Conservation (phyloP, 2,329 filamentous ascomycete genomes). For the Fusarium sp. region DNA sequence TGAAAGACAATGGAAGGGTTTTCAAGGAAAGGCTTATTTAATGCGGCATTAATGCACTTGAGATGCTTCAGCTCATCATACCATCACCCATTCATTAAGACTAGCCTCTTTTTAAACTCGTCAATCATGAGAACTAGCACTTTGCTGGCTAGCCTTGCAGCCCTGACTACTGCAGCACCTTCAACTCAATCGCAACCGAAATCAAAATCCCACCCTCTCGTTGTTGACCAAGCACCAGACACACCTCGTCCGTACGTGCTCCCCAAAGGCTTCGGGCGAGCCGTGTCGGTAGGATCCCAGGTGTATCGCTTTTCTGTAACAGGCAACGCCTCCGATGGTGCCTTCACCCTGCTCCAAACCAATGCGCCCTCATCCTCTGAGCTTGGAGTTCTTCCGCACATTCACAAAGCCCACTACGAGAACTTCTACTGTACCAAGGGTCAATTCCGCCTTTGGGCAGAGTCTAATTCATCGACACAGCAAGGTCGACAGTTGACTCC, state of each 20-base stretch:
- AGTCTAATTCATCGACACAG: not conserved
- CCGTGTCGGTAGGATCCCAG: not conserved
- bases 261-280: not conserved
- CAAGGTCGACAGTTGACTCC: constrained; percentile 1
- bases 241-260: not conserved
- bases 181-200: not conserved
- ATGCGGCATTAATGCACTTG: not conserved
- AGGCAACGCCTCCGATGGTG: constrained; percentile 1
- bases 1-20: not conserved
- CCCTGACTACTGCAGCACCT: not conserved
- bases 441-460: not conserved
- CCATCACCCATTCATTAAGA: not conserved
- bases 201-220: not conserved
- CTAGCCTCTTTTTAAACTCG: not conserved
- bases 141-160: not conserved
- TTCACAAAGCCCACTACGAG: not conserved
- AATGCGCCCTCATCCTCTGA: not conserved
- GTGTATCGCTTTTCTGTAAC: constrained; percentile 1
- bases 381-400: constrained; percentile 3
- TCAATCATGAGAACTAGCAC: not conserved
- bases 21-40: not conserved
- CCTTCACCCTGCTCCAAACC: constrained; percentile 2
- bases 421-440: constrained; percentile 4
- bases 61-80: not conserved
- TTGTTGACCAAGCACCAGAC: constrained; percentile 1